phyloP scores from a whole-genome alignment of 352 stramenopile genomes.

The Pythium grandisporangium region DNA sequence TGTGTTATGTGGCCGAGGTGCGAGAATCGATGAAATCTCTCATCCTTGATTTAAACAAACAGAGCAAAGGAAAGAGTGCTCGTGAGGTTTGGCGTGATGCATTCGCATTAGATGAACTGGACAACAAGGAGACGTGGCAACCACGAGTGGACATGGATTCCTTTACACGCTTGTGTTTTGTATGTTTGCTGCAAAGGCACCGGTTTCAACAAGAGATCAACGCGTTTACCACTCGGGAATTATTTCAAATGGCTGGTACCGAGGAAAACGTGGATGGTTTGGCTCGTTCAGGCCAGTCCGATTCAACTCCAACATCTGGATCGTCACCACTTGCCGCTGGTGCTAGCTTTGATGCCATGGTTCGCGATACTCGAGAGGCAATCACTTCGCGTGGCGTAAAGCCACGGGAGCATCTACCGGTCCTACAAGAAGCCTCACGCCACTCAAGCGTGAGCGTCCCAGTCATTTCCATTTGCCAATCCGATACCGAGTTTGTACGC shows the following conservation, averaged over 20 bases:
- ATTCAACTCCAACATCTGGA: no score
- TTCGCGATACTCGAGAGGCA: no score
- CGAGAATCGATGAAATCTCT: conserved; percentile 3
- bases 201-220: conserved; percentile 7
- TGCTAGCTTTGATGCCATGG: no score
- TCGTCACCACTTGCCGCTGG: no score
- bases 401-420: no score
- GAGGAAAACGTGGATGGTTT: no score
- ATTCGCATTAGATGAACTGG: not conserved
- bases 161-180: conserved; percentile 5
- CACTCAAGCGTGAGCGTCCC: no score
- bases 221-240: not conserved
- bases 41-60: not conserved
- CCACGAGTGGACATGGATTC: not conserved
- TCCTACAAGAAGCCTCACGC: no score
- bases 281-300: no score
- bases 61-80: not conserved
- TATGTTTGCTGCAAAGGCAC: conserved; percentile 1
- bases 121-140: not conserved
- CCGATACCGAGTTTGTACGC: conserved; percentile 25
- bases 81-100: not conserved
- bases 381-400: no score
- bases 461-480: conserved; percentile 15
- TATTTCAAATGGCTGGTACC: no score
- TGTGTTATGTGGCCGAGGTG: conserved; percentile 16